Conservation (phyloP, 768 basidiomycete genomes). For the Imleria badia region DNA sequence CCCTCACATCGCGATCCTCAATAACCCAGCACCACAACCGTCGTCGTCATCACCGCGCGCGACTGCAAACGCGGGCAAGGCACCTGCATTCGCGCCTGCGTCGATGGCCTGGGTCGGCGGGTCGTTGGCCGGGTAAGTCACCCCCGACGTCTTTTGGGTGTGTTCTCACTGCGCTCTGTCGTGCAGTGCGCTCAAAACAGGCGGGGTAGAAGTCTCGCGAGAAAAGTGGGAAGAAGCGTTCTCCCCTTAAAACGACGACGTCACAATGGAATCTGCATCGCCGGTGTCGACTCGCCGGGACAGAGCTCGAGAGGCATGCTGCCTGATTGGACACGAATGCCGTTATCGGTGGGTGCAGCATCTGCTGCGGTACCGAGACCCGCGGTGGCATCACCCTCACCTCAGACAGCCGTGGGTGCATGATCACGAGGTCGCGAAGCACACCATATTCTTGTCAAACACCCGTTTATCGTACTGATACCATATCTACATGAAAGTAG, state of each 20-base stretch:
- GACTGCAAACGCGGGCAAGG: slow-evolving; percentile 69
- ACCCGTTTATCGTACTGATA: slow-evolving; percentile 7
- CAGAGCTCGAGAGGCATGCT: slow-evolving; percentile 46
- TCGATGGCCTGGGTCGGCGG: slow-evolving; percentile 92
- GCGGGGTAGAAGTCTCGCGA: slow-evolving; percentile 75
- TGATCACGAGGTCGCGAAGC: slow-evolving; percentile 13
- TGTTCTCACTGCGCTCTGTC: slow-evolving; percentile 1
- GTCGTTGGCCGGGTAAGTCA: slow-evolving; percentile 80
- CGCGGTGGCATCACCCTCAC: slow-evolving; percentile 7
- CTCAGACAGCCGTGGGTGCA: slow-evolving; percentile 36
- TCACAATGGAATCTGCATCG: slow-evolving; percentile 23
- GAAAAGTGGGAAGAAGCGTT: slow-evolving; percentile 86
- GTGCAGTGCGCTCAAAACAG: slow-evolving; percentile 77
- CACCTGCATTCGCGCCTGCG: slow-evolving; percentile 83
- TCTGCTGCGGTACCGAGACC: slow-evolving; percentile 37
- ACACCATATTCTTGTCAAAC: slow-evolving; percentile 8
- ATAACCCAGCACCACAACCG: slow-evolving; percentile 69
- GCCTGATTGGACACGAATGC: slow-evolving; percentile 80
- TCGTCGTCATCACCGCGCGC: slow-evolving; percentile 51
- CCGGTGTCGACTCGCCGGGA: slow-evolving; percentile 21
- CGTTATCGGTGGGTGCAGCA: slow-evolving; percentile 65
- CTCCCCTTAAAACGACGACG: slow-evolving; percentile 39
- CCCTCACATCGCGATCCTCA: slow-evolving; percentile 76
- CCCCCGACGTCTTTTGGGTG: neutral
- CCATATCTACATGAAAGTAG: slow-evolving; percentile 9